Evolutionary conservation across 2,329 filamentous ascomycete genomes (phyloP).

Genomic region (Achaetomium macrosporum): DNA sequence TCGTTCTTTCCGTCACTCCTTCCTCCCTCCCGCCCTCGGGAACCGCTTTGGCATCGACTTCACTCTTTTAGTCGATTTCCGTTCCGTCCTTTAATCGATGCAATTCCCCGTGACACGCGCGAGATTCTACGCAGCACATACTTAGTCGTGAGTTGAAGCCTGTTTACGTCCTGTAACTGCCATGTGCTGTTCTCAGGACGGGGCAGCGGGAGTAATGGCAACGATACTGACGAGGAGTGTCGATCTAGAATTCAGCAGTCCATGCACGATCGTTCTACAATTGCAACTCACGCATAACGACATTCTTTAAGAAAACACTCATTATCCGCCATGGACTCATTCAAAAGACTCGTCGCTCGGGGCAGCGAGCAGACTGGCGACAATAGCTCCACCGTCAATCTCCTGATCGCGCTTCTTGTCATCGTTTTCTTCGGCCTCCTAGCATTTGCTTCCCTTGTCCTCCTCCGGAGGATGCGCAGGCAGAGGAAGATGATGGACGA

Average conservation of each 20-base stretch:
- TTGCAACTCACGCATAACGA: slow-evolving; percentile 8
- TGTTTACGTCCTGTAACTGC: not conserved
- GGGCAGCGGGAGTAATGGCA: not conserved
- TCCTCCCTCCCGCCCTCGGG: slow-evolving; percentile 15
- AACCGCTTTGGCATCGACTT: slow-evolving; percentile 36
- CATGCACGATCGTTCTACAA: slow-evolving; percentile 2
- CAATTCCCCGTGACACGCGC: slow-evolving; percentile 16
- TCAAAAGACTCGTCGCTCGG: slow-evolving; percentile 35
- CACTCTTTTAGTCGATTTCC: slow-evolving; percentile 43
- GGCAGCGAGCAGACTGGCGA: slow-evolving; percentile 38
- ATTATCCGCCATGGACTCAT: slow-evolving; percentile 32
- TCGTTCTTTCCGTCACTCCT: slow-evolving; percentile 36
- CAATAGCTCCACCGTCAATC: slow-evolving; percentile 57
- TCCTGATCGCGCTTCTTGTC: slow-evolving; percentile 73
- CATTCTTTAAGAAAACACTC: slow-evolving; percentile 20
- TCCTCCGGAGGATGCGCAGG: slow-evolving; percentile 61
- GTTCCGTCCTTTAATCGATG: slow-evolving; percentile 39
- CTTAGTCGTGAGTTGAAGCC: slow-evolving; percentile 15
- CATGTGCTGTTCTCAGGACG: not conserved
- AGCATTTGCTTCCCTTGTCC: slow-evolving; percentile 61
- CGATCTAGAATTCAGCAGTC: slow-evolving; percentile 10
- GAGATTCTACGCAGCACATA: slow-evolving; percentile 13
- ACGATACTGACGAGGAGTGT: slow-evolving; percentile 10
- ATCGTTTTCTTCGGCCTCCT: slow-evolving; percentile 68
- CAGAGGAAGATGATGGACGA: slow-evolving; percentile 44